Percentiles rank a stretch among this genome's conserved stretches.
Conservation (phyloP, 2,329 filamentous ascomycete genomes). For the Blumeria graminis region DNA sequence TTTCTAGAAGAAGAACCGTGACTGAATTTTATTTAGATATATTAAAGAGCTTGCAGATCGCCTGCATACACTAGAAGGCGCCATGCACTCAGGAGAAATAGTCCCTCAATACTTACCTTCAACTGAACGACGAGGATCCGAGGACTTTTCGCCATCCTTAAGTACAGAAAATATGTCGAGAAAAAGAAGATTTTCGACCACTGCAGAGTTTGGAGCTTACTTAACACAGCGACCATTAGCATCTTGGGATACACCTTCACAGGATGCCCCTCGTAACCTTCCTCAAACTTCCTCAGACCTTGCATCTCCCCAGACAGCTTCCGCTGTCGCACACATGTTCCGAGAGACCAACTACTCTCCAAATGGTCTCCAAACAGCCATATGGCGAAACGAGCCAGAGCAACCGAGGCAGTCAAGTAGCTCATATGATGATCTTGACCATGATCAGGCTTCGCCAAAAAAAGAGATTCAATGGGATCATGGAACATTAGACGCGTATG, state of each 20-base stretch:
- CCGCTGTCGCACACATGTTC: slow-evolving; percentile 6
- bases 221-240: slow-evolving; percentile 12
- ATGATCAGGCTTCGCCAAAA: slow-evolving; percentile 9
- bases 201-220: slow-evolving; percentile 22
- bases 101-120: slow-evolving; percentile 27
- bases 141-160: slow-evolving; percentile 28
- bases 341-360: slow-evolving; percentile 13
- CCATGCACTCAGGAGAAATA: slow-evolving; percentile 18
- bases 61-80: slow-evolving; percentile 55
- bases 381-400: slow-evolving; percentile 15
- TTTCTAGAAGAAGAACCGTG: slow-evolving; percentile 6
- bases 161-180: slow-evolving; percentile 17
- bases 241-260: slow-evolving; percentile 8
- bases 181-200: slow-evolving; percentile 24
- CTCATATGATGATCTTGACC: slow-evolving; percentile 10
- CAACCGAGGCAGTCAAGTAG: slow-evolving; percentile 8
- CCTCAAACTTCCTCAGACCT: slow-evolving; percentile 5
- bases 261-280: slow-evolving; percentile 9
- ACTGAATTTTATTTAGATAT: slow-evolving; percentile 28
- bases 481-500: slow-evolving; percentile 18
- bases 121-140: slow-evolving; percentile 18
- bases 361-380: slow-evolving; percentile 11
- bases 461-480: slow-evolving; percentile 21
- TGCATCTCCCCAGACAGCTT: slow-evolving; percentile 5
- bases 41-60: slow-evolving; percentile 81